phyloP scores from a whole-genome alignment of 306 rosid genomes.

The Calophaca sinica region DNA sequence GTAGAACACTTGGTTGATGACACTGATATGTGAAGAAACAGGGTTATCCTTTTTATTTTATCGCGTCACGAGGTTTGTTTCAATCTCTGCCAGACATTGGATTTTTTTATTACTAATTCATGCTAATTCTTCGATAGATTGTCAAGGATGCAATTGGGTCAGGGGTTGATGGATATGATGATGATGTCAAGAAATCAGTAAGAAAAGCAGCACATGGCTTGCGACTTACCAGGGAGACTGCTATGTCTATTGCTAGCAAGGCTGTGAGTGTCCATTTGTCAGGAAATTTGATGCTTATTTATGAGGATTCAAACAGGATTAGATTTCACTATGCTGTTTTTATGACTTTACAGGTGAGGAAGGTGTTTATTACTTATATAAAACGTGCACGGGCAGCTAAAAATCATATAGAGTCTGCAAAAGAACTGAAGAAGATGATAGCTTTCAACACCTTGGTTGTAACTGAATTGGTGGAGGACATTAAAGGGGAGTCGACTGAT shows the following conservation, averaged over 20 bases:
- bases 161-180: constrained; percentile 94
- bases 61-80: constrained; percentile 15
- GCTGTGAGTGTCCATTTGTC: constrained; percentile 71
- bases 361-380: constrained; percentile 73
- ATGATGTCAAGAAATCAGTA: constrained; percentile 74
- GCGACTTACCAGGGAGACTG: constrained; percentile 86
- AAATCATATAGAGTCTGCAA: constrained; percentile 81
- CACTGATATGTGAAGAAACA: constrained; percentile 29
- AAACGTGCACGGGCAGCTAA: constrained; percentile 87
- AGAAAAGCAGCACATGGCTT: constrained; percentile 95
- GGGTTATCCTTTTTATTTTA: background rate
- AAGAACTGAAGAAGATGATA: constrained; percentile 91
- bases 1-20: constrained; percentile 6
- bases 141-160: constrained; percentile 92
- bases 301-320: constrained; percentile 15
- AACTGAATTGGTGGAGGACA: constrained; percentile 86
- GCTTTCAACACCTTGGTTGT: constrained; percentile 94
- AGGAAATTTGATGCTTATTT: constrained; percentile 37
- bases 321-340: constrained; percentile 34
- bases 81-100: constrained; percentile 33
- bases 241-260: constrained; percentile 94
- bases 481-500: constrained; percentile 86
- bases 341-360: constrained; percentile 66
- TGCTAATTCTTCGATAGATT: constrained; percentile 55
- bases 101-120: constrained; percentile 20